These are phyloP conservation scores for Crithidia bombi DNA, from an alignment of 208 protist species.

Conservation along the genomic window DNA sequence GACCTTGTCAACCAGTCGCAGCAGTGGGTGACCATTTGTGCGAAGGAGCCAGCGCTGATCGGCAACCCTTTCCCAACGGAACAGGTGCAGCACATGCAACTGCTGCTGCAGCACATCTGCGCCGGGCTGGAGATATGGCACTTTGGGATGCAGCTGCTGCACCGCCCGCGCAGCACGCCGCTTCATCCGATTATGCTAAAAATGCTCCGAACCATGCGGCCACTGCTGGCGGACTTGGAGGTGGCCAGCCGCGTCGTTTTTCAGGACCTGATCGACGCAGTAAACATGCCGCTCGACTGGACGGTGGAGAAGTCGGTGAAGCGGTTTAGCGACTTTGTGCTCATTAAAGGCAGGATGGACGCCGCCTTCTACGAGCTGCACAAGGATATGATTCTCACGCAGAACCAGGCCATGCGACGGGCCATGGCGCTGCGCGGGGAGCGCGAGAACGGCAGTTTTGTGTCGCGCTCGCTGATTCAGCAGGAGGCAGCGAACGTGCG, in stretches of 20 bases:
- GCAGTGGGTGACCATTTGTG: slow-evolving; percentile 33
- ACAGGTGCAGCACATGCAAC: slow-evolving; percentile 37
- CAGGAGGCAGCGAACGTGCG: slow-evolving; percentile 28
- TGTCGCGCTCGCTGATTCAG: slow-evolving; percentile 28
- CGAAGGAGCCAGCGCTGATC: slow-evolving; percentile 52
- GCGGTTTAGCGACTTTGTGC: slow-evolving; percentile 53
- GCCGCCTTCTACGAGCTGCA: slow-evolving; percentile 41
- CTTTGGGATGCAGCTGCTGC: slow-evolving; percentile 49
- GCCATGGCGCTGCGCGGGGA: slow-evolving; percentile 10
- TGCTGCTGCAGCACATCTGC: slow-evolving; percentile 41
- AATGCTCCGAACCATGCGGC: slow-evolving; percentile 34
- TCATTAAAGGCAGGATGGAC: slow-evolving; percentile 43
- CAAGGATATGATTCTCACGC: slow-evolving; percentile 43
- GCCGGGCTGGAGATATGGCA: slow-evolving; percentile 55
- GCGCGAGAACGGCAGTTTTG: slow-evolving; percentile 9
- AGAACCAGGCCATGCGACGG: slow-evolving; percentile 22
- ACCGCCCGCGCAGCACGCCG: slow-evolving; percentile 38
- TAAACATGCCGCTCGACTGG: slow-evolving; percentile 39
- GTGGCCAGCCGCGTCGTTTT: slow-evolving; percentile 45
- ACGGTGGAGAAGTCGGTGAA: slow-evolving; percentile 32
- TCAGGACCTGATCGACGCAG: slow-evolving; percentile 65
- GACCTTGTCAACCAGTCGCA: slow-evolving; percentile 25
- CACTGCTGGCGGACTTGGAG: slow-evolving; percentile 40
- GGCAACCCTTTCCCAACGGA: slow-evolving; percentile 45
- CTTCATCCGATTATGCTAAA: slow-evolving; percentile 35